phyloP scores from a whole-genome alignment of 1,284 basidiomycete genomes.

The Tilletia caries region DNA sequence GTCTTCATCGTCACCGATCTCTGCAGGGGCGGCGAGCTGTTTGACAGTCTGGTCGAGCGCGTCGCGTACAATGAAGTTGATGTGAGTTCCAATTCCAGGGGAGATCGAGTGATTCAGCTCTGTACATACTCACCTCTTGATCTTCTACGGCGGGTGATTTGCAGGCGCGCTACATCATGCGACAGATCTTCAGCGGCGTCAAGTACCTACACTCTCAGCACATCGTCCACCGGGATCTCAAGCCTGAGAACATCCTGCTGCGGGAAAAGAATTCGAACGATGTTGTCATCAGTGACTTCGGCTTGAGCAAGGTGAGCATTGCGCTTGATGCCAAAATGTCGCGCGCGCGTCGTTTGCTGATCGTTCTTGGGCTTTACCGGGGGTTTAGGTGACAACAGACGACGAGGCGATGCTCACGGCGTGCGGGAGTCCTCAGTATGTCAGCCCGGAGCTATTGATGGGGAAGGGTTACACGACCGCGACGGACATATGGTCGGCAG shows the following conservation, averaged over 20 bases:
- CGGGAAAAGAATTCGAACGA: conserved; percentile 38
- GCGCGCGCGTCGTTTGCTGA: neutral
- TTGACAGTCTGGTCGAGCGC: conserved; percentile 48
- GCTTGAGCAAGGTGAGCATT: conserved; percentile 48
- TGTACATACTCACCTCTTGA: too few relatives aligned
- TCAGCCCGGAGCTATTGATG: conserved; percentile 51
- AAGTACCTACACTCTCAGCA: conserved; percentile 47
- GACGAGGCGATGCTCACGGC: conserved; percentile 39
- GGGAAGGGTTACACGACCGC: conserved; percentile 47
- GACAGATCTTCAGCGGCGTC: conserved; percentile 46
- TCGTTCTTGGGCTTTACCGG: neutral
- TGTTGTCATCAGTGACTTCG: conserved; percentile 52
- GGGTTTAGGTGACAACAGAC: neutral
- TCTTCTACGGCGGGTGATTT: neutral
- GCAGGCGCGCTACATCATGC: conserved; percentile 40
- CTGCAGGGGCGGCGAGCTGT: conserved; percentile 50
- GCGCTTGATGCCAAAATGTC: conserved; percentile 36
- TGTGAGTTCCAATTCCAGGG: conserved; percentile 17
- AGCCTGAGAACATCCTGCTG: conserved; percentile 52
- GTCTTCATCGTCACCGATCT: conserved; percentile 52
- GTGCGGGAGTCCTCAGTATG: conserved; percentile 51
- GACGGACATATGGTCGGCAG: conserved; percentile 51
- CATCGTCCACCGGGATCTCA: conserved; percentile 52
- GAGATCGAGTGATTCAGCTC: too few relatives aligned
- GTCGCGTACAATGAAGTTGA: conserved; percentile 50